phyloP scores from a whole-genome alignment of 2,329 filamentous ascomycete species.

The Colletotrichum sojae region DNA sequence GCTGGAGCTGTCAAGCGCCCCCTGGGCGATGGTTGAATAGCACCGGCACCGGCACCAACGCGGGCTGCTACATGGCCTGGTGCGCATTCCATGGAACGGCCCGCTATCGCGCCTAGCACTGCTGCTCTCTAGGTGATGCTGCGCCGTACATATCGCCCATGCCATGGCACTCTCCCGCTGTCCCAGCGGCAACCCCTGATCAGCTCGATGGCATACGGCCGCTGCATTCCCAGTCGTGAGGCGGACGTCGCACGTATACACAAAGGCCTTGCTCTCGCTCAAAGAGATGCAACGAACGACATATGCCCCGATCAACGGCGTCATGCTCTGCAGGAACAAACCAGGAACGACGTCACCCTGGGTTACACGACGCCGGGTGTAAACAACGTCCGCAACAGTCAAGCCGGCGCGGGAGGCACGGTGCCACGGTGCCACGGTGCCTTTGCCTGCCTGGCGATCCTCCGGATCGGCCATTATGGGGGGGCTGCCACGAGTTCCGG shows the following conservation, averaged over 20 bases:
- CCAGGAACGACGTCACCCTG: constrained; percentile 15
- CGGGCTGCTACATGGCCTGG: constrained; percentile 20
- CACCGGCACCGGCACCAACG: neutral
- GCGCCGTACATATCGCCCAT: neutral
- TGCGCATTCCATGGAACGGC: constrained; percentile 38
- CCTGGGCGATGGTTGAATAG: constrained; percentile 3
- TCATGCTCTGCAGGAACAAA: constrained; percentile 12
- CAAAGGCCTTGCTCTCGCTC: constrained; percentile 18
- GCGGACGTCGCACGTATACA: constrained; percentile 7
- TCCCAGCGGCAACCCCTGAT: neutral
- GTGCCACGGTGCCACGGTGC: neutral
- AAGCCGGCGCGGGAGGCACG: constrained; percentile 1
- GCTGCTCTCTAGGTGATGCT: constrained; percentile 4
- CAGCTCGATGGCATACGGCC: constrained; percentile 27
- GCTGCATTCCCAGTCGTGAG: constrained; percentile 11
- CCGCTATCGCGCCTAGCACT: constrained; percentile 24
- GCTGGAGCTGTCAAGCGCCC: constrained; percentile 19
- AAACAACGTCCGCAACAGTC: neutral
- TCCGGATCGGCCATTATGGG: constrained; percentile 3
- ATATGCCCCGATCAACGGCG: constrained; percentile 18
- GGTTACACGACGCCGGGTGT: constrained; percentile 22
- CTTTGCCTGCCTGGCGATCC: constrained; percentile 1
- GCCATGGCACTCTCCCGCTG: neutral
- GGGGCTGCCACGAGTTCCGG: constrained; percentile 33
- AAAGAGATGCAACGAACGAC: constrained; percentile 18